A percentile compares a stretch with the other conserved stretches of the same genome.
Conservation (phyloP, 306 rosid genomes). For the Purshia tridentata region DNA sequence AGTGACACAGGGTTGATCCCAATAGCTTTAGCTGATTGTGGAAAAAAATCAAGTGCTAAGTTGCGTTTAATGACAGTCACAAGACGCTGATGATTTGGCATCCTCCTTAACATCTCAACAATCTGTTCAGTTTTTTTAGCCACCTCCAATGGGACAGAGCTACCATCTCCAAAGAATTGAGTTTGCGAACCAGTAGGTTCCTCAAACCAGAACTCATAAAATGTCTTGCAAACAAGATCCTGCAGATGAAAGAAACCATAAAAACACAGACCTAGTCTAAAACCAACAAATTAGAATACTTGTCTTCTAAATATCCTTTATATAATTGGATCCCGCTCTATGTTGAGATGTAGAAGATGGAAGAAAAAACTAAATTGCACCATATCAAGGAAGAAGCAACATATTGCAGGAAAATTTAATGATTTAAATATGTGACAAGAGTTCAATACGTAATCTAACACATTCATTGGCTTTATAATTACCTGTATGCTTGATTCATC, state of each 20-base stretch:
- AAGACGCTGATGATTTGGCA: slow-evolving; percentile 86
- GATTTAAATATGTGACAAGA: not conserved
- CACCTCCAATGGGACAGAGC: slow-evolving; percentile 86
- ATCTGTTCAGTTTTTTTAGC: slow-evolving; percentile 90
- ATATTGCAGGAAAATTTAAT: not conserved
- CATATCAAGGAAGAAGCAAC: too few species aligned
- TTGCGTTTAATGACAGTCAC: slow-evolving; percentile 85
- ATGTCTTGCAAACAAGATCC: slow-evolving; percentile 99
- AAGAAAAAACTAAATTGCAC: not conserved
- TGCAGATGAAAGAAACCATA: slow-evolving; percentile 36
- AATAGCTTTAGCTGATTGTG: slow-evolving; percentile 84
- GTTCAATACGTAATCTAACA: not conserved
- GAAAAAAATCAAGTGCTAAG: slow-evolving; percentile 94
- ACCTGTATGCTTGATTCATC: slow-evolving; percentile 98
- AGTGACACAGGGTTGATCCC: slow-evolving; percentile 81
- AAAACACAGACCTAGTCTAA: slow-evolving; percentile 4
- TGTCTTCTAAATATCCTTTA: not conserved
- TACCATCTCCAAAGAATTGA: slow-evolving; percentile 74
- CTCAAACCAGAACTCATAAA: slow-evolving; percentile 98
- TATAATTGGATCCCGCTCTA: not conserved
- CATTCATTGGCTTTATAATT: slow-evolving; percentile 21
- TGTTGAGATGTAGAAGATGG: not conserved
- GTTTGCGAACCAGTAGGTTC: slow-evolving; percentile 74
- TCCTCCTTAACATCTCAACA: slow-evolving; percentile 79
- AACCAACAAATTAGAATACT: not conserved